phyloP scores from a whole-genome alignment of 495 filamentous ascomycete species.

The Neurospora sp. region DNA sequence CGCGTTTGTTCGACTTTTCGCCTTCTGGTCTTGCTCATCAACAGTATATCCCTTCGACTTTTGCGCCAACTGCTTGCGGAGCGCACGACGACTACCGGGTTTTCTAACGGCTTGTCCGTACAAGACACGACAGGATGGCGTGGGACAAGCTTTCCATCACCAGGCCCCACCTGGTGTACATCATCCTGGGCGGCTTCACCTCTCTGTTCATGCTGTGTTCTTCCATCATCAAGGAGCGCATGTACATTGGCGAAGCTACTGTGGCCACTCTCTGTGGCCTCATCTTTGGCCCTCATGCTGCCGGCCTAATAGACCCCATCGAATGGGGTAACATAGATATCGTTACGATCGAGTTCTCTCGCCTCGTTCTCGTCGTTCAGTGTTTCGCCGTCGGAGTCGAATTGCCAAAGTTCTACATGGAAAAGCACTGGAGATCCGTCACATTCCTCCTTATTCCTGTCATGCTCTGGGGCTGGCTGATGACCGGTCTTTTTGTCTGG shows the following conservation, averaged over 20 bases:
- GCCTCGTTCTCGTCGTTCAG: constrained; percentile 96
- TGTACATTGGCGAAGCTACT: constrained; percentile 98
- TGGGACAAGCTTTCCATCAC: constrained; percentile 92
- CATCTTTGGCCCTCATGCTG: constrained; percentile 94
- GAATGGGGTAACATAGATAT: constrained; percentile 92
- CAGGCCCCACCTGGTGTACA: constrained; percentile 93
- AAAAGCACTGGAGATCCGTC: constrained; percentile 93
- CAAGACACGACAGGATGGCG: constrained; percentile 47
- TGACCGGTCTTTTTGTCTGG: constrained; percentile 94
- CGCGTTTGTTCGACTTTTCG: neutral
- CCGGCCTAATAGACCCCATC: constrained; percentile 75
- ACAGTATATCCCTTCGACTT: neutral
- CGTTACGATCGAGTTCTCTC: constrained; percentile 91
- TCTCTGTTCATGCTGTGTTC: constrained; percentile 98
- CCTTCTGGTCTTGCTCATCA: neutral
- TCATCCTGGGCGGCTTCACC: constrained; percentile 96
- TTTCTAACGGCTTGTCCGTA: neutral
- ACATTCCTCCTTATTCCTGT: constrained; percentile 80
- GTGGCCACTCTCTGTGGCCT: constrained; percentile 93
- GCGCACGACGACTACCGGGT: neutral
- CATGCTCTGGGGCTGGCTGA: constrained; percentile 95
- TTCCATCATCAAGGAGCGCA: constrained; percentile 91
- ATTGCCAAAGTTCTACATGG: constrained; percentile 96
- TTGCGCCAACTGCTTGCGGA: neutral
- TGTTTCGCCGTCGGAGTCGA: constrained; percentile 99